A percentile compares a stretch with the other conserved stretches of the same genome.
Evolutionary conservation across 768 basidiomycete genomes (phyloP).

Genomic region (Symmetrospora coprosmae): DNA sequence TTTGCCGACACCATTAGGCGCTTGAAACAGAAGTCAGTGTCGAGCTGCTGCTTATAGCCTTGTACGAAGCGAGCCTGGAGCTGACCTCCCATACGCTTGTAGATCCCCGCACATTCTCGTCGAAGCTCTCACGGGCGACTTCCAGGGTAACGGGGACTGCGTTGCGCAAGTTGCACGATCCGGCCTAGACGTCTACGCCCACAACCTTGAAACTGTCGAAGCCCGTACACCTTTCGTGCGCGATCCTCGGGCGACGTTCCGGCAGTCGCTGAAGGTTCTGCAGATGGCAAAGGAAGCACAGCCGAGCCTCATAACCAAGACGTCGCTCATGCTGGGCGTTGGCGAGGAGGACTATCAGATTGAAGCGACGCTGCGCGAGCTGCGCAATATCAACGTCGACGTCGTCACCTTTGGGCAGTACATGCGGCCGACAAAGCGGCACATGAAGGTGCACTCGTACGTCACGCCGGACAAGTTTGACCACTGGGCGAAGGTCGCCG

Average conservation of each 20-base stretch:
- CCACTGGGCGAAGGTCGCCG: slow-evolving; percentile 74
- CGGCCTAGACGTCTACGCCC: slow-evolving; percentile 92
- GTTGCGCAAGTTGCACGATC: slow-evolving; percentile 75
- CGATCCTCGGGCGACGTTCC: slow-evolving; percentile 61
- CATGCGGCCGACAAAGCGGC: slow-evolving; percentile 95
- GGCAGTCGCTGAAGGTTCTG: slow-evolving; percentile 63
- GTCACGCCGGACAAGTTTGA: slow-evolving; percentile 88
- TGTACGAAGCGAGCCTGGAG: background rate
- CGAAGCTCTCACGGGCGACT: slow-evolving; percentile 91
- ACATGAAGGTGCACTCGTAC: slow-evolving; percentile 98
- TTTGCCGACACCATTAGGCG: slow-evolving; percentile 89
- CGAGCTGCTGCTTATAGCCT: background rate
- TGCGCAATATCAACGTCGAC: slow-evolving; percentile 75
- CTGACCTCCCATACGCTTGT: background rate
- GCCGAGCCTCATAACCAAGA: slow-evolving; percentile 60
- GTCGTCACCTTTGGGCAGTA: slow-evolving; percentile 99
- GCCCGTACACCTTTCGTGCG: slow-evolving; percentile 85
- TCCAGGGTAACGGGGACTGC: slow-evolving; percentile 59
- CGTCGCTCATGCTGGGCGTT: slow-evolving; percentile 95
- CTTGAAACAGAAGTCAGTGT: slow-evolving; percentile 80
- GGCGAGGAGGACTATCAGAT: slow-evolving; percentile 79
- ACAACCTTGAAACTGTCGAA: slow-evolving; percentile 95
- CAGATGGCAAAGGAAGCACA: slow-evolving; percentile 74
- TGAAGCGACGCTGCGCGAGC: slow-evolving; percentile 64
- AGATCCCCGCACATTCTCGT: slow-evolving; percentile 92